Percentiles rank a stretch among this genome's conserved stretches.
Evolutionary conservation across 2,329 filamentous ascomycete species (phyloP).

Genomic region (Cladophialophora carrionii): DNA sequence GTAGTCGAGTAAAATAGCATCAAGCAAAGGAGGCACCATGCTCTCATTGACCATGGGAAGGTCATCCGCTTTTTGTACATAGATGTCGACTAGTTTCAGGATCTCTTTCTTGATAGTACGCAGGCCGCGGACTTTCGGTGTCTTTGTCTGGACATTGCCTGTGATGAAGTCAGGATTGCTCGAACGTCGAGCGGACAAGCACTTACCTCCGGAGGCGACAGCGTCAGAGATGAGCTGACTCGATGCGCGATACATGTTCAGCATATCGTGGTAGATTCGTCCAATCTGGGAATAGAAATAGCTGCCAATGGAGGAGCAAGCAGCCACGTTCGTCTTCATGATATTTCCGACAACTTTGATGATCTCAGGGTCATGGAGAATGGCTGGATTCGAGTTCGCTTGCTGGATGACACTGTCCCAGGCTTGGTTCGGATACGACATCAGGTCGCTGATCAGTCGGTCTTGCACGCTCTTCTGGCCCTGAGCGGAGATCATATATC

Average conservation of each 20-base stretch:
- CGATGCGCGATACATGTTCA: conserved; percentile 98
- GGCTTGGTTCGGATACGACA: conserved; percentile 88
- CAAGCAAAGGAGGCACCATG: conserved; percentile 93
- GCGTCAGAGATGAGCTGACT: conserved; percentile 94
- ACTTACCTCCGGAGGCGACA: conserved; percentile 77
- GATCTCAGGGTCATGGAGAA: conserved; percentile 87
- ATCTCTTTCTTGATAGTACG: conserved; percentile 99
- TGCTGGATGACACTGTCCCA: conserved; percentile 94
- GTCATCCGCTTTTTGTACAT: conserved; percentile 97
- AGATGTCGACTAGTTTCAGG: conserved; percentile 95
- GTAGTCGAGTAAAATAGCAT: conserved; percentile 93
- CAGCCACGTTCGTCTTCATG: conserved; percentile 99
- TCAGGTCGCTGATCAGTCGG: conserved; percentile 84
- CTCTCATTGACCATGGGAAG: conserved; percentile 88
- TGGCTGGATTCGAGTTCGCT: conserved; percentile 80
- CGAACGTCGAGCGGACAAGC: background rate
- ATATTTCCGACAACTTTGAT: conserved; percentile 99
- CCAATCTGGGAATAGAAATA: conserved; percentile 99
- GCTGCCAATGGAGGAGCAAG: conserved; percentile 90
- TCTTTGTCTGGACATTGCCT: conserved; percentile 94
- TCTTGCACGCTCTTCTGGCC: conserved; percentile 95
- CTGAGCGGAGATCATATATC: conserved; percentile 98
- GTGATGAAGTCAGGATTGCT: conserved; percentile 33
- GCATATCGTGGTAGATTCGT: conserved; percentile 96
- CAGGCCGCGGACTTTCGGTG: conserved; percentile 91